Percentiles rank a stretch among this genome's conserved stretches.
phyloP scores from a whole-genome alignment of 108 stramenopile genomes.

The Mediolabrus comicus region DNA sequence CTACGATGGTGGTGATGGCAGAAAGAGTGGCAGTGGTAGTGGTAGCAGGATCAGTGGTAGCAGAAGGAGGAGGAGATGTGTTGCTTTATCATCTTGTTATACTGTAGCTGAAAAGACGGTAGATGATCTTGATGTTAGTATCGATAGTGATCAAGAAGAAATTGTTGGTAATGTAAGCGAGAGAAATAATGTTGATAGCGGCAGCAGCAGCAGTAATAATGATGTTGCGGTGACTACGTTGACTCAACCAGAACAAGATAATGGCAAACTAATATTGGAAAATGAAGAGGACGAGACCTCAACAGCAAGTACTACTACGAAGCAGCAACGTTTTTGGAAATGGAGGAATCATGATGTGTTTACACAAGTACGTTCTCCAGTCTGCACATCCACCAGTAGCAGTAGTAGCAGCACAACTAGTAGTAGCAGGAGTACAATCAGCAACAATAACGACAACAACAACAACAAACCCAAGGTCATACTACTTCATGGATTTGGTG shows the following conservation, averaged over 20 bases:
- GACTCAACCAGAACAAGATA: too few relatives aligned
- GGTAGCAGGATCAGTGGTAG: background rate
- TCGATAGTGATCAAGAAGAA: background rate
- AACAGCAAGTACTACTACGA: too few relatives aligned
- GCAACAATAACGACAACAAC: too few relatives aligned
- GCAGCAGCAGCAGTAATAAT: background rate
- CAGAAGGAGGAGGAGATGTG: too few relatives aligned
- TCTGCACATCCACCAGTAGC: background rate
- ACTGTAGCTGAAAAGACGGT: background rate
- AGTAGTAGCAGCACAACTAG: too few relatives aligned
- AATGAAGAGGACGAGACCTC: too few relatives aligned
- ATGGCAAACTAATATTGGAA: too few relatives aligned
- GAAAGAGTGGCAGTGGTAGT: background rate
- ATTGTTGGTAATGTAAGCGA: too few relatives aligned
- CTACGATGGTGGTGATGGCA: too few relatives aligned
- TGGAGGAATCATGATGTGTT: constrained; percentile 42
- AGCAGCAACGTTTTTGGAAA: constrained; percentile 21
- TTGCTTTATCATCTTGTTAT: background rate
- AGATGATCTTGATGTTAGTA: background rate
- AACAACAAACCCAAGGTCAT: constrained; percentile 34
- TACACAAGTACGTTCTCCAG: constrained; percentile 11
- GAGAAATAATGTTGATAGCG: background rate
- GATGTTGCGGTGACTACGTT: too few relatives aligned
- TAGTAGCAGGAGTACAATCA: too few relatives aligned
- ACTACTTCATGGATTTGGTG: constrained; percentile 68